Percentiles rank a stretch among this genome's conserved stretches.
Evolutionary conservation across 768 basidiomycete species (phyloP).

Genomic region (Leccinum subgranulosum): DNA sequence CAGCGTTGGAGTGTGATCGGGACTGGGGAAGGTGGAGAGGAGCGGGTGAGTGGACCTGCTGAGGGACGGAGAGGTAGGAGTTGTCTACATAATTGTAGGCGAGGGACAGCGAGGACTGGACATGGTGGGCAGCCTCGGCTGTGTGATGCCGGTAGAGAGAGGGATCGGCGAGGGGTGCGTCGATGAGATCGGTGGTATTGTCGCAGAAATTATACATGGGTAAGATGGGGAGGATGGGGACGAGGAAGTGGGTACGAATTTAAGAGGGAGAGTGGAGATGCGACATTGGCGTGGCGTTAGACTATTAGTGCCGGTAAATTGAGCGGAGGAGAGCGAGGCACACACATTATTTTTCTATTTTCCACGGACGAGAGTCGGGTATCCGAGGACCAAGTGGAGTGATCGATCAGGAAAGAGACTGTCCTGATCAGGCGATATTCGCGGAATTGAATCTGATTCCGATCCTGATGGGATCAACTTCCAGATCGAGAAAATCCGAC

Average conservation of each 20-base stretch:
- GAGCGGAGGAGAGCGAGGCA: not conserved
- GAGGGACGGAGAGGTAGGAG: conserved; percentile 1
- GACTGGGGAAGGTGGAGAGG: not conserved
- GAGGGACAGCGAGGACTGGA: conserved; percentile 1
- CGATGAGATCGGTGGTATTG: conserved; percentile 11
- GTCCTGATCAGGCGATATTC: conserved; percentile 7
- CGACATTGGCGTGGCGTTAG: not conserved
- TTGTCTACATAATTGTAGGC: conserved; percentile 16
- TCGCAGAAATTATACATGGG: conserved; percentile 5
- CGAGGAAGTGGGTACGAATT: not conserved
- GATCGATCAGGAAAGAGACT: not conserved
- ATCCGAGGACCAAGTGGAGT: conserved; percentile 23
- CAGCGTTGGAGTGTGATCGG: not conserved
- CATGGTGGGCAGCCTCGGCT: not conserved
- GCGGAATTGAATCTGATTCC: conserved; percentile 25
- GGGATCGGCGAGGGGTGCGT: conserved; percentile 3
- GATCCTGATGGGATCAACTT: conserved; percentile 25
- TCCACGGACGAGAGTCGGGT: conserved; percentile 4
- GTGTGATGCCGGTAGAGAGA: not conserved
- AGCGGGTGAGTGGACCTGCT: not conserved
- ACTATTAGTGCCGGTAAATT: not conserved
- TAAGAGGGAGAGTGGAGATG: conserved; percentile 2
- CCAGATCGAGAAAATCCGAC: conserved; percentile 7
- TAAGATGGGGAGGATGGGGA: not conserved
- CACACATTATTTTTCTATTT: not conserved